phyloP scores from a whole-genome alignment of 75 land plant species.

The Picea sitchensis region DNA sequence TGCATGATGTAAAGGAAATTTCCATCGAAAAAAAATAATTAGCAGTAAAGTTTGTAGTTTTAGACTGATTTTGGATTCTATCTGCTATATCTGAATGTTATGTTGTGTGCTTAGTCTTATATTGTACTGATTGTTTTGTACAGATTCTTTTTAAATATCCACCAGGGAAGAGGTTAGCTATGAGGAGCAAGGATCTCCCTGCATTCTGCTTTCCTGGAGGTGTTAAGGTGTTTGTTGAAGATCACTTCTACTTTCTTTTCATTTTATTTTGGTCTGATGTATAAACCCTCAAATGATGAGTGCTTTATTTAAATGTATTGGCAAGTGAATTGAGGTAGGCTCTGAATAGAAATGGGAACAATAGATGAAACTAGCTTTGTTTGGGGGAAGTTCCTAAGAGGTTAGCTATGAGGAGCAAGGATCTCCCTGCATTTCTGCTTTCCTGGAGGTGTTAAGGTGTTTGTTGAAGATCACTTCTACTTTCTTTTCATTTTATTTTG shows the following conservation, averaged over 20 bases:
- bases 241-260: not conserved
- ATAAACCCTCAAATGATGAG: not conserved
- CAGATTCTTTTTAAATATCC: conserved; percentile 97
- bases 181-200: conserved; percentile 73
- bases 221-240: conserved; percentile 62
- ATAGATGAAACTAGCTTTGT: not conserved
- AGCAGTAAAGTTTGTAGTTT: not conserved
- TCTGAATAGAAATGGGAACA: not conserved
- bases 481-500: no score
- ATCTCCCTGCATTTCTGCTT: no score
- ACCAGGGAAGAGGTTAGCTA: conserved; percentile 71
- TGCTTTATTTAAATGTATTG: not conserved
- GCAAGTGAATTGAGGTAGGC: not conserved
- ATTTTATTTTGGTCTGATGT: not conserved
- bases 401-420: no score
- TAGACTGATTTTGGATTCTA: not conserved
- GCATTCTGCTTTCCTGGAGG: conserved; percentile 94
- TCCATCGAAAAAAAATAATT: not conserved
- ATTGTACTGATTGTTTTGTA: not conserved
- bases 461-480: no score
- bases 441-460: no score
- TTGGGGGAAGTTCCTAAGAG: no score
- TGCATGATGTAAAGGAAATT: not conserved
- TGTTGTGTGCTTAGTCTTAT: not conserved
- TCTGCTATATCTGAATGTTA: not conserved